Percentiles rank a stretch among this genome's conserved stretches.
Evolutionary conservation across 2,329 filamentous ascomycete species (phyloP).

Genomic region (Dryadomyces quercus-mongolicae): DNA sequence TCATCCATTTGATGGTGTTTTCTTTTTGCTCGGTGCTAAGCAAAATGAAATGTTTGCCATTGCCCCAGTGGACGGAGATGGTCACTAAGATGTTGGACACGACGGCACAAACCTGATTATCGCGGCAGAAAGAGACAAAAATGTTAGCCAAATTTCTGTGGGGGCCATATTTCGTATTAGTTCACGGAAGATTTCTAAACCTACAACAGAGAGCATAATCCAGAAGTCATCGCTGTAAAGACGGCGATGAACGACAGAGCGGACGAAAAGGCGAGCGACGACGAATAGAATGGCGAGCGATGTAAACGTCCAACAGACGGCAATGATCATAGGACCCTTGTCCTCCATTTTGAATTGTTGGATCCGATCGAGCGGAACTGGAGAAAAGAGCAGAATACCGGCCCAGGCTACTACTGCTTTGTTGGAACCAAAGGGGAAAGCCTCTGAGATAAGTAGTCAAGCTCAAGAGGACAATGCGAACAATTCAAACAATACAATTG

Average conservation of each 20-base stretch:
- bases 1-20: conserved; percentile 1
- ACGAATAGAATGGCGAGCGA: neutral
- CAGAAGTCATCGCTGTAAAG: conserved; percentile 1
- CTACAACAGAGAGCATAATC: neutral
- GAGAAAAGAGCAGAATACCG: neutral
- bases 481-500: too few relatives aligned
- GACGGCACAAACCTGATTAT: neutral
- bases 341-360: neutral
- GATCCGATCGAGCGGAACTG: neutral
- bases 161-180: neutral
- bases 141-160: neutral
- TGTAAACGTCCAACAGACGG: conserved; percentile 1
- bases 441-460: too few relatives aligned
- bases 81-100: neutral
- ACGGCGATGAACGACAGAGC: neutral
- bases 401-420: too few relatives aligned
- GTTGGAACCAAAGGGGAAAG: too few relatives aligned
- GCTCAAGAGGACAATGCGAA: too few relatives aligned
- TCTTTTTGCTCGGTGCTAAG: neutral
- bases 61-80: conserved; percentile 1
- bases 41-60: neutral
- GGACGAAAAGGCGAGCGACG: neutral
- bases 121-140: neutral
- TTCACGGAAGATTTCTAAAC: neutral
- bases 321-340: neutral